These are phyloP conservation scores for Yamadazyma diospyri DNA, from an alignment of 1,139 yeast genomes.

Conservation along the genomic window DNA sequence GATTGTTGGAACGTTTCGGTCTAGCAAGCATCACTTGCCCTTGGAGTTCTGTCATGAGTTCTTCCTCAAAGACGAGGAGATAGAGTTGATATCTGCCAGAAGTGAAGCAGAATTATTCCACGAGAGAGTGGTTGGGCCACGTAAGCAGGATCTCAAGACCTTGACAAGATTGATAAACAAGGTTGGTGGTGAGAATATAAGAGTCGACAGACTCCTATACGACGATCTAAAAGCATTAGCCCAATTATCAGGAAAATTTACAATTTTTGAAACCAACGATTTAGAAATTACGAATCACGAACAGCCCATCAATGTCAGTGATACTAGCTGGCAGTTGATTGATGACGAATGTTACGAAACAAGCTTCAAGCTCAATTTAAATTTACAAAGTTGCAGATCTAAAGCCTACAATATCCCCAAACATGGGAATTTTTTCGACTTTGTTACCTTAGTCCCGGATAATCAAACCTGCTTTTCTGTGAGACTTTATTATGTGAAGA, in stretches of 20 bases:
- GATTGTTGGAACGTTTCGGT: conserved; percentile 34
- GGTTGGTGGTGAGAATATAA: conserved; percentile 33
- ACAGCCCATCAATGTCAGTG: conserved; percentile 5
- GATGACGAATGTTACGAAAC: conserved; percentile 9
- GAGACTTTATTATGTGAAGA: conserved; percentile 45
- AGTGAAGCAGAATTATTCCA: conserved; percentile 29
- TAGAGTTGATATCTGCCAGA: conserved; percentile 20
- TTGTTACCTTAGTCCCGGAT: conserved; percentile 49
- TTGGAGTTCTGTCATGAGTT: conserved; percentile 41
- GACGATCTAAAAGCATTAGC: conserved; percentile 39
- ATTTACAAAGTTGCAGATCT: conserved; percentile 24
- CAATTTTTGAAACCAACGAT: conserved; percentile 8
- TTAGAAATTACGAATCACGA: not conserved
- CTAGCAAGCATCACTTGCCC: conserved; percentile 36
- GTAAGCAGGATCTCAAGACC: conserved; percentile 25
- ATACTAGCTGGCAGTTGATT: conserved; percentile 25
- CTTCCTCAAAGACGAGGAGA: conserved; percentile 28
- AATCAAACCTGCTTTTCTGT: conserved; percentile 56
- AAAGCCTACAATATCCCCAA: conserved; percentile 22
- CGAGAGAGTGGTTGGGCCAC: conserved; percentile 28
- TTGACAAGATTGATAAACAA: conserved; percentile 29
- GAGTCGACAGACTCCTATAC: conserved; percentile 35
- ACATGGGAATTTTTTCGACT: conserved; percentile 23
- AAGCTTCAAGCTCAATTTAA: conserved; percentile 25
- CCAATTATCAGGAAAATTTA: conserved; percentile 19